Base-by-base conservation (phyloP, 495 filamentous ascomycete genomes). In the Penicillium ochrochloron region DNA sequence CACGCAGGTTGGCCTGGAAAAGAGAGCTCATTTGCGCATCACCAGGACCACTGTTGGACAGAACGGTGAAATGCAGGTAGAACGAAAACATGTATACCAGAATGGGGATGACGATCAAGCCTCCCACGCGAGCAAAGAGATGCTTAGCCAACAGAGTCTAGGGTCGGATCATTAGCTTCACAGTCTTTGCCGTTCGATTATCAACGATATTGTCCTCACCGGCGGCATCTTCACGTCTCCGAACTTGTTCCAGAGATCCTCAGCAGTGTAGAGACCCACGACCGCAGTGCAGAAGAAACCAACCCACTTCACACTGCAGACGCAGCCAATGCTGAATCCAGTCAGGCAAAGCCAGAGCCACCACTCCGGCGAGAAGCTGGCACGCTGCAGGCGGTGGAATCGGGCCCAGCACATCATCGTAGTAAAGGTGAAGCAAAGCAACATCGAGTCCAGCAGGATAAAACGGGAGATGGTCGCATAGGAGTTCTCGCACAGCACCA, bases 21-120 rank as follows among this genome's bases (percentile, higher is more conserved):
- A 99, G 86, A 21, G 95, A 99, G 78, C 94, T 97, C 95, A 99
- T 99, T 74, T 99, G 95, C 7, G 95, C 95, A 80, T 99, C 95
- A 51, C 95, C 95, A 2, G 95, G 95, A 8, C 95, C 95, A 75
- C 89, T 95, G 79, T 96, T 97, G 75, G 94, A 91, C 56, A 99
- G 83, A 52, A 99, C 90, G 50, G 90, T 83, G 73, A 99, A 99
- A 74, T 99, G 95, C 57, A 94, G 80, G 64, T 88, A 96, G 76
- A 99, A 99, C 33, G 93, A 96, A 72, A 96, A 88, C 82, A 97
- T 89, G 75, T 99, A 99, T 58, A 99, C 90, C 44, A 92, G 71
- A 41, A 92, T 75, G 11, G 95, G 95, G 61, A 99, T 85, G 54
- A 94, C 69, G 63, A 99, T 99, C 42, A 99, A 84, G 42, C 96